phyloP scores from a whole-genome alignment of 2,329 filamentous ascomycete genomes.

The Atkinsonella texensis region DNA sequence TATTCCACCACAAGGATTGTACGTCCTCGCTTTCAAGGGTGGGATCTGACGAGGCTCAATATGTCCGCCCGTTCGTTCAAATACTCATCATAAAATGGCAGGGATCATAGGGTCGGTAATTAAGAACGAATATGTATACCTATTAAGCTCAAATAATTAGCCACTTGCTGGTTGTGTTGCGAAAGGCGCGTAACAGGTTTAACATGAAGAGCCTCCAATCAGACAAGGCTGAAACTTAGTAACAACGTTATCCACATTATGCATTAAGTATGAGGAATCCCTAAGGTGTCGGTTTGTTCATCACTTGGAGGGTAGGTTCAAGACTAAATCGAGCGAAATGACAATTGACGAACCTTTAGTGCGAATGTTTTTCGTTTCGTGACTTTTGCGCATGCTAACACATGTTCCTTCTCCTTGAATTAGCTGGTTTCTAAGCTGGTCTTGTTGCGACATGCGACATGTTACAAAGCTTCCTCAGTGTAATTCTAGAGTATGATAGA shows the following conservation, averaged over 20 bases:
- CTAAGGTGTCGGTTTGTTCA: slow-evolving; percentile 50
- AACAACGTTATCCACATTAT: slow-evolving; percentile 49
- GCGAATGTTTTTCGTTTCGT: slow-evolving; percentile 24
- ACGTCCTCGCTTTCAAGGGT: slow-evolving; percentile 43
- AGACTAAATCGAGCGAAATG: slow-evolving; percentile 1
- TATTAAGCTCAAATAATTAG: slow-evolving; percentile 23
- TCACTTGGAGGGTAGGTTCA: slow-evolving; percentile 30
- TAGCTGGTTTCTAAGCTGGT: background rate
- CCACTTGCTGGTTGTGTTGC: slow-evolving; percentile 8
- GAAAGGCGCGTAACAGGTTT: slow-evolving; percentile 9
- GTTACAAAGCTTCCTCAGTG: slow-evolving; percentile 34
- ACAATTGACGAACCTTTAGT: slow-evolving; percentile 22
- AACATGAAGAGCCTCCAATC: slow-evolving; percentile 30
- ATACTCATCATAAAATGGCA: slow-evolving; percentile 43
- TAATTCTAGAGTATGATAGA: slow-evolving; percentile 36
- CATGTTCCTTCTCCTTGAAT: background rate
- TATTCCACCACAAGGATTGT: slow-evolving; percentile 47
- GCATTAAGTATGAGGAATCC: slow-evolving; percentile 59
- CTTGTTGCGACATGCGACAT: background rate
- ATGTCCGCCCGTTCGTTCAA: slow-evolving; percentile 63
- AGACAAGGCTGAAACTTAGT: slow-evolving; percentile 58
- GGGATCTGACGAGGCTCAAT: slow-evolving; percentile 39
- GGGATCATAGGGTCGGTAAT: slow-evolving; percentile 2
- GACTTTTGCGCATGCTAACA: background rate
- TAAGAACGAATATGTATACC: slow-evolving; percentile 27